phyloP scores from a whole-genome alignment of 164 flowering plant species.

The Chloranthus sessilifolius region DNA sequence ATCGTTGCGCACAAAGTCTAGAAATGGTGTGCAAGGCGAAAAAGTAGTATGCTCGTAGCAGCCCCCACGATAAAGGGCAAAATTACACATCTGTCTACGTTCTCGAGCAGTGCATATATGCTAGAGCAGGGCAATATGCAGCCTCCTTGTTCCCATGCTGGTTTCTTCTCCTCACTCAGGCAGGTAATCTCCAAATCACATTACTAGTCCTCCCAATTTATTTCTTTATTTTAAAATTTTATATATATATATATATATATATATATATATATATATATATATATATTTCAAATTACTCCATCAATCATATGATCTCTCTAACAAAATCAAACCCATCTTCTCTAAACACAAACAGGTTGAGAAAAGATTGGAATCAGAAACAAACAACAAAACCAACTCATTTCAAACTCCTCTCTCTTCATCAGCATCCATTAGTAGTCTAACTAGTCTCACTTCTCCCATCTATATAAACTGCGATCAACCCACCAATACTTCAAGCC shows the following conservation, averaged over 20 bases:
- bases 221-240: too few species aligned
- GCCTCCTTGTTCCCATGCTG: constrained; percentile 27
- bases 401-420: constrained; percentile 7
- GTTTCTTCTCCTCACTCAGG: constrained; percentile 57
- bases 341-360: constrained; percentile 57
- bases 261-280: too few species aligned
- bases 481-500: constrained; percentile 15
- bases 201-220: background rate
- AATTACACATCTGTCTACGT: too few species aligned
- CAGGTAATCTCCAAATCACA: constrained; percentile 19
- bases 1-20: too few species aligned
- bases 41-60: too few species aligned
- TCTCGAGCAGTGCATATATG: too few species aligned
- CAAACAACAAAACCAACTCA: constrained; percentile 1
- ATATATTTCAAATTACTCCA: too few species aligned
- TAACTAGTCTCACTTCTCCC: constrained; percentile 38
- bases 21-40: too few species aligned
- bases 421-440: constrained; percentile 13
- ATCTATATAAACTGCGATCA: constrained; percentile 31
- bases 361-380: constrained; percentile 55
- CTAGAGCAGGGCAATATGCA: constrained; percentile 24
- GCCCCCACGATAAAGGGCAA: too few species aligned
- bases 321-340: too few species aligned
- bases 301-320: too few species aligned
- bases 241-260: too few species aligned